phyloP scores from a whole-genome alignment of 495 filamentous ascomycete species.

The Aspergillus baeticus region DNA sequence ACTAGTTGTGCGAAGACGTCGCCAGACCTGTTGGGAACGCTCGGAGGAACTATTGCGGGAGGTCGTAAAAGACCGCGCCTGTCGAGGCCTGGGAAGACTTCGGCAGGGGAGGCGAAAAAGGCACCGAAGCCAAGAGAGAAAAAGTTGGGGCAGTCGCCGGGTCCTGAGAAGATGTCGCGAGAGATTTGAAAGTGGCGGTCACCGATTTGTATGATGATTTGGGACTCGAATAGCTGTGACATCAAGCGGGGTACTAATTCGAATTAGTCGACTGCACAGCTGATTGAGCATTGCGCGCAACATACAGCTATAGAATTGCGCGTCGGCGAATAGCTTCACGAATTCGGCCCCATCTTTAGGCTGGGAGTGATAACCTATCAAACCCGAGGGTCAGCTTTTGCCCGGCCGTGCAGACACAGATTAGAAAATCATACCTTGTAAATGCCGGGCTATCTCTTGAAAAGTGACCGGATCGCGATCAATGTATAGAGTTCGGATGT shows the following conservation, averaged over 20 bases:
- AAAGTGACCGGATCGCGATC: constrained; percentile 93
- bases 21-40: constrained; percentile 75
- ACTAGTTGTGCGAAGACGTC: constrained; percentile 80
- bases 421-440: constrained; percentile 60
- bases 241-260: constrained; percentile 77
- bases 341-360: constrained; percentile 84
- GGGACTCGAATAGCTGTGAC: constrained; percentile 89
- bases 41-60: constrained; percentile 79
- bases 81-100: constrained; percentile 85
- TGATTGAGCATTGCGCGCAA: background rate
- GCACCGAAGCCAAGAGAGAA: constrained; percentile 90
- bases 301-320: constrained; percentile 89
- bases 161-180: constrained; percentile 78
- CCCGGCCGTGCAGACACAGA: background rate
- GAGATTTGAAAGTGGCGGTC: constrained; percentile 84
- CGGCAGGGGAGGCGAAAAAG: constrained; percentile 77
- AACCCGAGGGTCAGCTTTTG: background rate
- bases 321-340: constrained; percentile 90
- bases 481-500: constrained; percentile 78
- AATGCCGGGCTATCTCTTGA: constrained; percentile 81
- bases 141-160: constrained; percentile 91
- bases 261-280: constrained; percentile 15
- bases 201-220: constrained; percentile 89
- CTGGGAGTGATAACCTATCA: constrained; percentile 73
- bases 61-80: constrained; percentile 81